Base-by-base conservation (phyloP, 139 green algal genomes). In the Coelastrella sp. region DNA sequence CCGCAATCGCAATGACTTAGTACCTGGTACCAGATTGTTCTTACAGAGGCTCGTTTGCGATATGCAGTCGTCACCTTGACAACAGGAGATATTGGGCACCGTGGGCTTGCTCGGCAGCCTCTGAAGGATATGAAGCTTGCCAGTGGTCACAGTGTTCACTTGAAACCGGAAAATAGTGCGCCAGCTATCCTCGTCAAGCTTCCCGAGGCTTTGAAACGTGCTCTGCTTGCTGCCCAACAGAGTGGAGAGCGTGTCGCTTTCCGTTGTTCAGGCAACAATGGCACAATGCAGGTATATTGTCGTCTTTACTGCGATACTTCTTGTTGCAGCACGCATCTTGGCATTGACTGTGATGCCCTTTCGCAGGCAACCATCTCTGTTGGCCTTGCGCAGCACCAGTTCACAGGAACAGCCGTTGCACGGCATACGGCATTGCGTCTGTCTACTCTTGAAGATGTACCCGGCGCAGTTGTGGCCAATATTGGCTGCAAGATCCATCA, bases 401-500 rank as follows among this genome's bases (percentile, higher is more conserved):
- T 82, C 32, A 17, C 30, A 3, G 75, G 75, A 40, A 35, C 51
- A 19, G 19, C 34, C 2, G 53, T 71, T 3, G 53, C 19, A n/a
- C 51, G 71, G 21, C 75, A 82, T 51, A 71, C 23, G 15, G 21
- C 53, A 4, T 59, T 82, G 8, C 53, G 75, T 35, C 19, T 82
- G 34, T 71, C 75, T 19, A 71, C 51, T 21, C 15, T 38, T 9
- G 75, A 82, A n/a, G 75, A 82, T 25, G 75, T 57, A 8, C 30
- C 62, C 32, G 75, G 75, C 53, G 51, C 25, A 5, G 75, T 82
- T 27, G 75, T 82, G 51, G 75, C 75, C 17, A 53, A 43, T 35
- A 53, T 82, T 53, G 34, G 50, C 21, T 60, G 66, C 75, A 82
- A 82, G 53, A 51, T 82, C 27, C 75, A 82, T 37, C 75, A 82